Evolutionary conservation across 768 basidiomycete species (phyloP), one percentile per base, ranked within the genome.

Genomic region (Suillus lakei): DNA sequence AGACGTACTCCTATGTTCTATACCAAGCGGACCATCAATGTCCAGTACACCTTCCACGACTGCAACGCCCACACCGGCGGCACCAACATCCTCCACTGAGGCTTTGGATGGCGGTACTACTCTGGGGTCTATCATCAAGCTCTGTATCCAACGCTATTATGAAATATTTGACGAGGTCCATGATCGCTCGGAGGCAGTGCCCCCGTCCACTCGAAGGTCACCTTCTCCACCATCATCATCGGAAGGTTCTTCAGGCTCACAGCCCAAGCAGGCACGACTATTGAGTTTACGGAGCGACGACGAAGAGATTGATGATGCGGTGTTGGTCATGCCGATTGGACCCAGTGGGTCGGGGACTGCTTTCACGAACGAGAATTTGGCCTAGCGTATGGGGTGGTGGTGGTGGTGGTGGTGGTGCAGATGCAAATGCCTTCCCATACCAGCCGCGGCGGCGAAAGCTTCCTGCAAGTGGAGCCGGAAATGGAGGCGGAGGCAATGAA

Each of bases 101-200:
- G 69, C 69, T 34, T 66, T 67, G 4, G 84, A 86, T 70, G 85
- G 84, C 39, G 80, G 79, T 68, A 87, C 87, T 10, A 93, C 92
- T 0, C 80, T 95, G 0, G 92, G 92, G 3, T 80, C 82, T 66
- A 79, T 95, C 48, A 81, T 94, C 75, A 88, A 88, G 72, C 78
- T 92, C 50, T 95, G 91, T 74, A 93, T 95, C 60, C 85, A 91
- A 70, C 86, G 86, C 50, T 95, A 95, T 74, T 94, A 90, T 74
- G 93, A 95, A 73, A 80, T 95, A 36, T 95, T 95, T 69, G 93
- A 94, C 72, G 93, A 95, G 69, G 77, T 90, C n/a, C 78, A 75
- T 64, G 93, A 94, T 77, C 85, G 88, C 18, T 84, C 83, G 65
- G 92, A 93, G 68, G 88, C 88, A 4, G 67, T 85, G 16, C 78